Evolutionary conservation across 169 alveolate genomes (phyloP).

Genomic region (Blepharisma undulans): DNA sequence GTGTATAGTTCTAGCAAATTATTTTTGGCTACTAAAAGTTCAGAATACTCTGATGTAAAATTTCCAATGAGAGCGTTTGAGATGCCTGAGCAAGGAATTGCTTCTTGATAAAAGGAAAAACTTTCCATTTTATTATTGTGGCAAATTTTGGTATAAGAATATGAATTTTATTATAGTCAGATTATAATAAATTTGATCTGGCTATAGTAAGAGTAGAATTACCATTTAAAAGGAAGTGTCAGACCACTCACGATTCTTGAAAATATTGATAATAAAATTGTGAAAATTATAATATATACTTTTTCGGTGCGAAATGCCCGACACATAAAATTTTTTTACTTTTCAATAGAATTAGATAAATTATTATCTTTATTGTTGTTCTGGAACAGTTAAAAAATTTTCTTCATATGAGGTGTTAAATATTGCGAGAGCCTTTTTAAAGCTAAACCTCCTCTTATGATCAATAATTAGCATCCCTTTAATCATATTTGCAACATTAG

Average conservation of each 20-base stretch:
- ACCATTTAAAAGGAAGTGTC: too few relatives aligned
- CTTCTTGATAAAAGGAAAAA: slow-evolving; percentile 20
- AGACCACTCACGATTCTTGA: too few relatives aligned
- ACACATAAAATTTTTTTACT: too few relatives aligned
- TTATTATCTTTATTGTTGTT: neutral
- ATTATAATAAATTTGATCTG: too few relatives aligned
- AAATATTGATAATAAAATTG: too few relatives aligned
- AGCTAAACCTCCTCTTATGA: neutral
- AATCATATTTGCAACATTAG: too few relatives aligned
- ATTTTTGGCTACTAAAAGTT: neutral
- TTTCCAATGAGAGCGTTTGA: neutral
- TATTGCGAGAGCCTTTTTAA: neutral
- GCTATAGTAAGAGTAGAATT: too few relatives aligned
- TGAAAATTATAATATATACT: too few relatives aligned
- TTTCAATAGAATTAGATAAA: neutral
- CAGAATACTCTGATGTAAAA: neutral
- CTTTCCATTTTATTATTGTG: slow-evolving; percentile 1
- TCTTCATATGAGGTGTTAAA: neutral
- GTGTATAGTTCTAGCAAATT: slow-evolving; percentile 25
- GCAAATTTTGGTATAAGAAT: neutral
- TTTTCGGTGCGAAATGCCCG: too few relatives aligned
- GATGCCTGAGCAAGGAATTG: neutral
- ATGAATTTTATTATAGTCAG: neutral
- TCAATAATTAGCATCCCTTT: too few relatives aligned
- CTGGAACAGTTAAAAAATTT: neutral